Evolutionary conservation across 441 rosid genomes (phyloP), one percentile per base, ranked within the genome.

Genomic region (Pelargonium citronellum): DNA sequence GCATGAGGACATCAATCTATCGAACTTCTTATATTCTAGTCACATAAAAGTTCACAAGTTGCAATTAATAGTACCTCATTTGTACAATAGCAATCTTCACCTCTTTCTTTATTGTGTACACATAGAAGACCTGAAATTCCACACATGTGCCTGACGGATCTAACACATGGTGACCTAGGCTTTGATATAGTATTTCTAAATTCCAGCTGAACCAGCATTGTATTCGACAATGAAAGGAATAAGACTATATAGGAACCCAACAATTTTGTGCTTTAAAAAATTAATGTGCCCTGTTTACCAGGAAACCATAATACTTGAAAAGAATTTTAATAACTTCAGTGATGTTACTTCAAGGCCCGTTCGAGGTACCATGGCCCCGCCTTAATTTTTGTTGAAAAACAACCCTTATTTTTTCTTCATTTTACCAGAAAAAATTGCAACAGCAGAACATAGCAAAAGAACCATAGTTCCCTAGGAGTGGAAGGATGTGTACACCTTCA

Each of bases 211-310:
- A 39, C 11, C 44, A 41, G 44, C 44, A 41, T 41, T 41, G 44
- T 41, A 41, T 41, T 41, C 2, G 11, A 41, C 44, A 41, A 41
- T 41, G 44, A 41, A 41, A 41, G 10, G 44, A 41, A 41, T 41
- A 41, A 41, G 44, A 8, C 44, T 41, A 41, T 41, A 39, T 22
- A 34, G 22, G 22, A 61, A 24, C 65, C 41, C 5, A 22, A 24
- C n/a, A 24, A 22, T 51, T 24, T 61, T 61, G 65, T 61, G 65
- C 27, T 61, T 61, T 24, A 34, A 13, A 34, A 5, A 61, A 61
- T 61, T 61, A 61, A 61, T 61, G 65, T 61, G 37, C 65, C 65
- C 65, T 61, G 65, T 61, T 24, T 24, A 61, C 65, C 65, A 61
- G 30, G 65, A n/a, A 61, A 61, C 27, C 65, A 11, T 22, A 61